Evolutionary conservation across 2,329 filamentous ascomycete genomes (phyloP).

Genomic region (Coniochaeta hoffmannii): DNA sequence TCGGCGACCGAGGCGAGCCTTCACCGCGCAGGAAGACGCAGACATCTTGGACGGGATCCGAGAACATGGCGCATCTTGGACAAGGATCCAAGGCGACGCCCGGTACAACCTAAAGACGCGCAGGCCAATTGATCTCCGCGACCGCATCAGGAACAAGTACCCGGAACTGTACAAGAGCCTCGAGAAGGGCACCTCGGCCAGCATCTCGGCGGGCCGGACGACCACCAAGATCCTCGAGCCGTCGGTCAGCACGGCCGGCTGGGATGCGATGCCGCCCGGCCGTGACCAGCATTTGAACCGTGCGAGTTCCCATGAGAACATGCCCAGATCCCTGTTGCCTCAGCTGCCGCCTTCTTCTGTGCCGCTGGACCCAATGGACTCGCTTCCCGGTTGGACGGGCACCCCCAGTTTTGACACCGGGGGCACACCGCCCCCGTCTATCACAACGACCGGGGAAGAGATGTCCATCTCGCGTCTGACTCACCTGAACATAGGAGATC

Average conservation of each 20-base stretch:
- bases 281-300: conserved; percentile 33
- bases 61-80: conserved; percentile 56
- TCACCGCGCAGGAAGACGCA: conserved; percentile 54
- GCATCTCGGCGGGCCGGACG: conserved; percentile 26
- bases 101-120: conserved; percentile 49
- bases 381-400: conserved; percentile 24
- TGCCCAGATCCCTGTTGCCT: conserved; percentile 32
- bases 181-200: conserved; percentile 44
- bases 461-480: conserved; percentile 56
- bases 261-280: conserved; percentile 32
- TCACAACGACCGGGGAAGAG: conserved; percentile 38
- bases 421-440: conserved; percentile 30
- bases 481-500: conserved; percentile 32
- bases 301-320: conserved; percentile 38
- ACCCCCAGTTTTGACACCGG: conserved; percentile 35
- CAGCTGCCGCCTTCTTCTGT: conserved; percentile 16
- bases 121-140: conserved; percentile 56
- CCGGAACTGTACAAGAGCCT: conserved; percentile 49
- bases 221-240: conserved; percentile 40
- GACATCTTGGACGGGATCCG: conserved; percentile 55
- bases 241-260: conserved; percentile 40
- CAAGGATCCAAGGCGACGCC: conserved; percentile 55
- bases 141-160: conserved; percentile 58
- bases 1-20: conserved; percentile 51
- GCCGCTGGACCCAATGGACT: conserved; percentile 23